These are phyloP conservation scores for Cryptococcus hybrid DNA, from an alignment of 1,284 basidiomycete species.

Conservation along the genomic window DNA sequence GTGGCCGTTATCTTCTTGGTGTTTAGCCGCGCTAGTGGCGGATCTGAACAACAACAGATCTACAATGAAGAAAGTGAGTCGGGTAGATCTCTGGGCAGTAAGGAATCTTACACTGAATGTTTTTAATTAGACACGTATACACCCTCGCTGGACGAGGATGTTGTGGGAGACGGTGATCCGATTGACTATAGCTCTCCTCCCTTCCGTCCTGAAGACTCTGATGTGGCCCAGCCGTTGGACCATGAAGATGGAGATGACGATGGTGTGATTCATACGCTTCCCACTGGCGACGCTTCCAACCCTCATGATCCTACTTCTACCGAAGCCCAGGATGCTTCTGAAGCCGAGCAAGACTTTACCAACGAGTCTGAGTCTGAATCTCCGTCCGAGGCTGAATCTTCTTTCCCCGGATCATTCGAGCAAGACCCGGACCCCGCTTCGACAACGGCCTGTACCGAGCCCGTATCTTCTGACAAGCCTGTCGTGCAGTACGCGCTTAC, in stretches of 20 bases:
- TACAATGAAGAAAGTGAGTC: slow-evolving; percentile 32
- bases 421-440: slow-evolving; percentile 42
- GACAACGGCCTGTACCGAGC: slow-evolving; percentile 59
- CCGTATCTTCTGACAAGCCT: slow-evolving; percentile 54
- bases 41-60: slow-evolving; percentile 3
- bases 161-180: slow-evolving; percentile 18
- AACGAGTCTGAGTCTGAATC: slow-evolving; percentile 27
- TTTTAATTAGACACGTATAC: slow-evolving; percentile 31
- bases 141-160: slow-evolving; percentile 26
- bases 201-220: slow-evolving; percentile 35
- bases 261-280: slow-evolving; percentile 6
- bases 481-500: slow-evolving; percentile 93
- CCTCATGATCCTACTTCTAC: slow-evolving; percentile 29
- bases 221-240: slow-evolving; percentile 17
- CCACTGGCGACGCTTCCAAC: slow-evolving; percentile 18
- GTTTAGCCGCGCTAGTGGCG: slow-evolving; percentile 9
- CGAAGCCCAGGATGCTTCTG: slow-evolving; percentile 21
- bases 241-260: slow-evolving; percentile 16
- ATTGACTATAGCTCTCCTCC: slow-evolving; percentile 43
- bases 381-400: slow-evolving; percentile 5
- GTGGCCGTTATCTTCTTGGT: slow-evolving; percentile 25
- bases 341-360: slow-evolving; percentile 31
- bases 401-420: slow-evolving; percentile 41
- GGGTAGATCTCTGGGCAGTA: too few relatives aligned
- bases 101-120: too few relatives aligned